Evolutionary conservation across 257 asterid genomes (phyloP).

Genomic region (Eustoma russellianum): DNA sequence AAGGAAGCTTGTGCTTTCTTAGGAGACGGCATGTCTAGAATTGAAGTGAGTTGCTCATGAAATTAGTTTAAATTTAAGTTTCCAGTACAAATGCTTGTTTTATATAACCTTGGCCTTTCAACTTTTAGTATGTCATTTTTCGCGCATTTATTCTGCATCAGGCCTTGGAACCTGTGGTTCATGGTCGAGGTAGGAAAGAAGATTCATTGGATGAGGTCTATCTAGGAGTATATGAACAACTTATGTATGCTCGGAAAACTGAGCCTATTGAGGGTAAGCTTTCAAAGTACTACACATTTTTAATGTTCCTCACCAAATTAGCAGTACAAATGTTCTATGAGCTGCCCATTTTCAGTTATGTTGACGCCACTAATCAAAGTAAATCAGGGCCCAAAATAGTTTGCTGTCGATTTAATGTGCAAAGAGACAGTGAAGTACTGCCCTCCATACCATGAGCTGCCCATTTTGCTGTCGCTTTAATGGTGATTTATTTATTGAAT

Average conservation of each 20-base stretch:
- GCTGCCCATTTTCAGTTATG: too few species aligned
- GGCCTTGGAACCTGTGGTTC: constrained; percentile 80
- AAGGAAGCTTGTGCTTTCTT: constrained; percentile 92
- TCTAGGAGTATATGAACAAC: constrained; percentile 74
- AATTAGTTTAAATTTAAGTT: too few species aligned
- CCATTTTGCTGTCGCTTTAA: too few species aligned
- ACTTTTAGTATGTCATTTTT: neutral
- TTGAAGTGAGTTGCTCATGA: constrained; percentile 49
- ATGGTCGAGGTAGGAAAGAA: constrained; percentile 88
- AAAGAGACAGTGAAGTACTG: too few species aligned
- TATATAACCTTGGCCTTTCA: neutral
- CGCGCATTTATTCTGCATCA: constrained; percentile 15
- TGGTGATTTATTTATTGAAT: too few species aligned
- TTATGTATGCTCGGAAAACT: constrained; percentile 85
- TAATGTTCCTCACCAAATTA: too few species aligned
- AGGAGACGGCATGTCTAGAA: constrained; percentile 97
- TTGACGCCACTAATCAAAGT: too few species aligned
- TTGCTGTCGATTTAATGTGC: too few species aligned
- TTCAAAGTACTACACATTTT: neutral
- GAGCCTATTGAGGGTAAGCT: constrained; percentile 77
- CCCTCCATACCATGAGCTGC: too few species aligned
- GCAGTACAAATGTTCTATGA: too few species aligned
- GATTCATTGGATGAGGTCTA: constrained; percentile 80
- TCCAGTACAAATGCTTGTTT: neutral
- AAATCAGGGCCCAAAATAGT: too few species aligned